Base-by-base conservation (phyloP, 805 yeast genomes). In the Ogataea kodamae region DNA sequence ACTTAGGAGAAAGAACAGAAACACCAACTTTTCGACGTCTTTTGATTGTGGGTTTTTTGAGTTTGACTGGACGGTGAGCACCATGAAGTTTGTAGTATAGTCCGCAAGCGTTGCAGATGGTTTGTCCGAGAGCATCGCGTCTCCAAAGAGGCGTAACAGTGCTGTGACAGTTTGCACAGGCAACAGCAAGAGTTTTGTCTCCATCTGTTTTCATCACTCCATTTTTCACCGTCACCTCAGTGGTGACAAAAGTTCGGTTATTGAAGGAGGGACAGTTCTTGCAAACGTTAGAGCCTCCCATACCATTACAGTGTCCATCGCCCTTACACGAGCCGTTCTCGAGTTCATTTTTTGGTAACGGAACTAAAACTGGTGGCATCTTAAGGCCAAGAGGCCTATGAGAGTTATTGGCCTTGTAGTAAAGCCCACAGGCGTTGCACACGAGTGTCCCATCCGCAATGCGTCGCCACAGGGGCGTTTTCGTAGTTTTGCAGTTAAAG, bases 21-120 rank as follows among this genome's bases (percentile, higher is more conserved):
- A 28, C n/a, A 11, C 28, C 30, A 10, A 28, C 20, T 47, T 92
- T 68, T 44, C 76, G 80, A 37, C 95, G 67, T 48, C 95, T 70
- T 55, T 82, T 83, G 43, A 85, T 84, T 25, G 84, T 76, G 35
- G 70, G 67, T 46, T 80, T 72, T 49, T 82, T 81, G 82, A 84
- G 72, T 38, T 75, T 75, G 11, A 77, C 78, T 2, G 95, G 95
- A 30, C 95, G 66, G 49, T 81, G 88, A 23, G 66, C 65, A 1
- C 90, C 89, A 51, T 84, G 94, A 25, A 86, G 67, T 38, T 78
- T 65, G 57, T 76, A 79, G 56, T 85, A 86, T 18, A 86, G 61
- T 3, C 88, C 95, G 62, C 95, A 85, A 1, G 95, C 95, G 51
- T 85, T 85, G 65, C 95, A 85, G 15, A 86, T 84, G 16, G 88